phyloP scores from a whole-genome alignment of 306 rosid genomes.

The Castanea mollissima region DNA sequence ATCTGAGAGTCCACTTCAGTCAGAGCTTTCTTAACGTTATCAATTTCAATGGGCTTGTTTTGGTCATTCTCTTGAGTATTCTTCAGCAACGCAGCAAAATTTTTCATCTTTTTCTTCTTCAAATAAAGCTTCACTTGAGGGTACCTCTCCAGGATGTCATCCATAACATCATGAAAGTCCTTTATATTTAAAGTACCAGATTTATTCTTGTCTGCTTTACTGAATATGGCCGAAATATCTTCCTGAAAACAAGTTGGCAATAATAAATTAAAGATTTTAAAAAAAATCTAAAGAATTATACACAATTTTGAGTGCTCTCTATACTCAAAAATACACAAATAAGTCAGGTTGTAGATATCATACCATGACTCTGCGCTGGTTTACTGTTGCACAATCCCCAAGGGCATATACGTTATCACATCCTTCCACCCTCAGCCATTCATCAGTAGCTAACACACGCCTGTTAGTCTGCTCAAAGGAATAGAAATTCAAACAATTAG shows the following conservation, averaged over 20 bases:
- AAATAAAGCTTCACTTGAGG: conserved; percentile 89
- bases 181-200: conserved; percentile 76
- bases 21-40: conserved; percentile 72
- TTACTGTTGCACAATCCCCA: conserved; percentile 96
- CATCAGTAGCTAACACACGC: conserved; percentile 91
- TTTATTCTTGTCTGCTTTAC: conserved; percentile 76
- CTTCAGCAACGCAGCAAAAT: conserved; percentile 64
- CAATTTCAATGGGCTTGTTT: conserved; percentile 59
- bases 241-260: conserved; percentile 44
- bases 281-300: background rate
- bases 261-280: background rate
- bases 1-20: conserved; percentile 90
- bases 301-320: background rate
- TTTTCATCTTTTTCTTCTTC: conserved; percentile 65
- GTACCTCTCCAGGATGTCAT: conserved; percentile 83
- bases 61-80: conserved; percentile 54
- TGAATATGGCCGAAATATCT: conserved; percentile 73
- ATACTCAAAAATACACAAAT: background rate
- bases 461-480: conserved; percentile 58
- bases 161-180: conserved; percentile 62
- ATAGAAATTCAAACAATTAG: background rate
- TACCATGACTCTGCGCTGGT: conserved; percentile 97
- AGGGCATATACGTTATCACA: conserved; percentile 72
- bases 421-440: conserved; percentile 97
- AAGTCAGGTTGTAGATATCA: background rate